Evolutionary conservation across 345 rosid genomes (phyloP).

Genomic region (Citrus medica): DNA sequence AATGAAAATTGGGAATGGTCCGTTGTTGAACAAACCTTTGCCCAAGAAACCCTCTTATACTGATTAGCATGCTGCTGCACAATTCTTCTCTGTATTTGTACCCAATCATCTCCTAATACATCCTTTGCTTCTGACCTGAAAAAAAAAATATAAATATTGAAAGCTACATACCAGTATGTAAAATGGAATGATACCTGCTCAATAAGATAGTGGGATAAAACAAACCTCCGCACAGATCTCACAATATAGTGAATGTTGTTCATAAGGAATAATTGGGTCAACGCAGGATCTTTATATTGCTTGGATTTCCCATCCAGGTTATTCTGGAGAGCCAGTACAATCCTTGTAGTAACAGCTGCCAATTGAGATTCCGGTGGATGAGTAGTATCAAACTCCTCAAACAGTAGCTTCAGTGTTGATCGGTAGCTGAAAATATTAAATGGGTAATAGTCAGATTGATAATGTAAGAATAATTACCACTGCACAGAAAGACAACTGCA

Average conservation of each 20-base stretch:
- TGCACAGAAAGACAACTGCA: background rate
- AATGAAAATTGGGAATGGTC: background rate
- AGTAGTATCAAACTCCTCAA: slow-evolving; percentile 62
- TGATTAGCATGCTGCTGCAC: slow-evolving; percentile 98
- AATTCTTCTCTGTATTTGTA: slow-evolving; percentile 90
- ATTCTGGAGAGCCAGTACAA: slow-evolving; percentile 84
- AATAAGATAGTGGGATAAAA: slow-evolving; percentile 14
- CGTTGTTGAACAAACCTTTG: slow-evolving; percentile 50
- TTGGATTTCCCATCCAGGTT: slow-evolving; percentile 94
- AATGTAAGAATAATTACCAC: background rate
- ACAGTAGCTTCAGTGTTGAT: slow-evolving; percentile 76
- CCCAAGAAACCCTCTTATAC: slow-evolving; percentile 96
- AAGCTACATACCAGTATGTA: background rate
- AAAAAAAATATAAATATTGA: slow-evolving; percentile 5
- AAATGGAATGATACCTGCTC: background rate
- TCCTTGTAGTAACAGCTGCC: slow-evolving; percentile 67
- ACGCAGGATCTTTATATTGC: slow-evolving; percentile 89
- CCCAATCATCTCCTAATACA: slow-evolving; percentile 96
- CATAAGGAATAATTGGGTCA: slow-evolving; percentile 94
- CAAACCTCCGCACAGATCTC: slow-evolving; percentile 90
- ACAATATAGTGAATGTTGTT: slow-evolving; percentile 96
- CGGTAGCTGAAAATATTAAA: slow-evolving; percentile 57
- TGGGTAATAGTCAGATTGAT: slow-evolving; percentile 12
- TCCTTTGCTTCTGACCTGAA: slow-evolving; percentile 97
- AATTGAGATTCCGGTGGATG: slow-evolving; percentile 68